Evolutionary conservation across 2,329 filamentous ascomycete genomes (phyloP).

Genomic region (Alternaria sp.): DNA sequence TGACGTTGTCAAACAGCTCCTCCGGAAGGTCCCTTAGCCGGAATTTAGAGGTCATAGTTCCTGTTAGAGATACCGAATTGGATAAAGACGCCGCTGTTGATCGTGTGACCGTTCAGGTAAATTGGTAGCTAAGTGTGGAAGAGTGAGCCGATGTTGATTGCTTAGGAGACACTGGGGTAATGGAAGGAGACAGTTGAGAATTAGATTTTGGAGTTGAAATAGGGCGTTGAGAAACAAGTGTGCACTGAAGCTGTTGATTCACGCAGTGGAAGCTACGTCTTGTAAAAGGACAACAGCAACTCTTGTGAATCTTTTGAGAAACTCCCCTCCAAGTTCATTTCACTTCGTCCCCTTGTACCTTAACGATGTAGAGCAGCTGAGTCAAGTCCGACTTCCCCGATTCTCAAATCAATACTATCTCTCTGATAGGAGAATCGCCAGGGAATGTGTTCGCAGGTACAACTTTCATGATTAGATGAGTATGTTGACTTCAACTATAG

Average conservation of each 20-base stretch:
- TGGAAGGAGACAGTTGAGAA: too few species aligned
- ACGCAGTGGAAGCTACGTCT: too few species aligned
- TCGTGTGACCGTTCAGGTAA: accelerated
- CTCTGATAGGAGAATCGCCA: too few species aligned
- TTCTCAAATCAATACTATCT: too few species aligned
- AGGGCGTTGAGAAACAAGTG: background rate
- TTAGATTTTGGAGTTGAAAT: conserved; percentile 17
- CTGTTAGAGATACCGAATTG: background rate
- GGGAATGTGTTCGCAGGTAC: too few species aligned
- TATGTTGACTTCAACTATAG: too few species aligned
- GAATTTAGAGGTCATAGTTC: background rate
- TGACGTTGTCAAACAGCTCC: background rate
- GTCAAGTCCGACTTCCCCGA: too few species aligned
- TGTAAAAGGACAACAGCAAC: too few species aligned
- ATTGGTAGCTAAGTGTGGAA: background rate
- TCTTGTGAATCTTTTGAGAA: too few species aligned
- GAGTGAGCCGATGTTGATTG: background rate
- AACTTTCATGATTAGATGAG: too few species aligned
- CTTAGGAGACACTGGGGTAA: conserved; percentile 4
- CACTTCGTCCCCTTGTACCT: background rate
- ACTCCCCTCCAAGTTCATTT: too few species aligned
- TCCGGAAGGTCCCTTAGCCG: background rate
- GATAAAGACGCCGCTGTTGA: background rate
- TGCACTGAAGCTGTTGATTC: accelerated
- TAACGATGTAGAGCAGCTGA: too few species aligned